Base-by-base conservation (phyloP, 768 basidiomycete genomes). In the Lentinula lateritia region DNA sequence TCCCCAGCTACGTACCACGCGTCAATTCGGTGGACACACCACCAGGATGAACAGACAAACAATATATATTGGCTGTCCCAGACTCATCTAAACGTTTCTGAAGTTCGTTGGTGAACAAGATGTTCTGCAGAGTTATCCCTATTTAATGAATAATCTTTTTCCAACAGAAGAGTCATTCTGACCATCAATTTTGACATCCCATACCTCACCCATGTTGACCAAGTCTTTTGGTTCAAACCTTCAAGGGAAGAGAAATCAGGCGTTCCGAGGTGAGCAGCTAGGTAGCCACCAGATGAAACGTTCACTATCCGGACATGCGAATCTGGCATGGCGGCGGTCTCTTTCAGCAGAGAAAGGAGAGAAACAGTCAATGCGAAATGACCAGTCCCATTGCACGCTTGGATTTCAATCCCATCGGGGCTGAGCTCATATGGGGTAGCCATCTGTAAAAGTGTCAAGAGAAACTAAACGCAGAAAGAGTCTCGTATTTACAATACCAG, bases 31-130 rank as follows among this genome's bases (percentile, higher is more conserved):
- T 63, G 15, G 35, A 16, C 18, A 60, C 62, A 16, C 32, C 38
- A 7, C 62, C 62, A 43, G 62, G 62, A 45, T 63, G 62, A 16
- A 63, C 15, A 23, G 62, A 59, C 5, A 63, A 3, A 28, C 62
- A 63, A 32, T 60, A 63, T 48, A 63, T 60, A n/a, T 54, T 54
- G 16, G 35, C 23, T 20, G 16, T 36, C 16, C 57, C 57, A 20
- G 58, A 48, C 39, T 43, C 58, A 16, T 32, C 58, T 7, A 63
- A 46, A 34, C 62, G 62, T 12, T 52, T 56, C 35, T 63, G 62
- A 36, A 63, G 62, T 43, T 63, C 62, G 54, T 63, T 63, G 8
- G 46, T 63, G 6, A 63, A 60, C 23, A 63, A 42, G 28, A 63
- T 59, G 39, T 59, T 60, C 62, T 63, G 54, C 28, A 23, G 15